These are phyloP conservation scores for Hanseniaspora lindneri DNA, from an alignment of 805 yeast species.

Conservation along the genomic window DNA sequence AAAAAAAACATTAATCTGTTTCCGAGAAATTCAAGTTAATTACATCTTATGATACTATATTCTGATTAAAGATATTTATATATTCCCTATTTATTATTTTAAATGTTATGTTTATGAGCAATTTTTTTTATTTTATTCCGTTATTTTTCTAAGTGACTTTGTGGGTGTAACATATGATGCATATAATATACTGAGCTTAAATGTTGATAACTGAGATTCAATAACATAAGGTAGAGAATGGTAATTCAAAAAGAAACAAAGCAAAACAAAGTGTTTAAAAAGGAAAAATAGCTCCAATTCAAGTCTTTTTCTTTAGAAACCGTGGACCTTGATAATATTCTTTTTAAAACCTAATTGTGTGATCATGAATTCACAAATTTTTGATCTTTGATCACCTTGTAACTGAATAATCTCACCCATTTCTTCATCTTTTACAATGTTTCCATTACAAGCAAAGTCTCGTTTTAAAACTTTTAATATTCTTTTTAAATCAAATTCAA, in stretches of 20 bases:
- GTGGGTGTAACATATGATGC: too few species aligned
- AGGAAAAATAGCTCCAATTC: too few species aligned
- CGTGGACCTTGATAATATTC: conserved; percentile 96
- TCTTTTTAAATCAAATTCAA: conserved; percentile 87
- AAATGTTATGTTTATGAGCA: background rate
- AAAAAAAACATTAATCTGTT: too few species aligned
- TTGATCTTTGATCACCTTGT: conserved; percentile 98
- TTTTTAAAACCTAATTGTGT: conserved; percentile 78
- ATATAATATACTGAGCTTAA: too few species aligned
- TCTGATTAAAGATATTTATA: background rate
- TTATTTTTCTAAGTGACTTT: too few species aligned
- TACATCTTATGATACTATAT: background rate
- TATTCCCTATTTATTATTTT: background rate
- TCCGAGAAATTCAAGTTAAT: background rate
- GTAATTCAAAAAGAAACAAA: too few species aligned
- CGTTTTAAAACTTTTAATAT: conserved; percentile 88
- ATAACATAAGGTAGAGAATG: too few species aligned
- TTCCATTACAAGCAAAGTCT: conserved; percentile 98
- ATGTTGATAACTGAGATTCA: too few species aligned
- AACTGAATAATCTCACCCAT: conserved; percentile 94
- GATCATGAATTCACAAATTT: conserved; percentile 85
- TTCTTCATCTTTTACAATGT: conserved; percentile 90
- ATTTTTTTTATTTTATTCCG: background rate
- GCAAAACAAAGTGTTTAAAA: too few species aligned
- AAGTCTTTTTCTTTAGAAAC: too few species aligned